Base-by-base conservation (phyloP, 73 alveolate species). In the Loxodes magnus region DNA sequence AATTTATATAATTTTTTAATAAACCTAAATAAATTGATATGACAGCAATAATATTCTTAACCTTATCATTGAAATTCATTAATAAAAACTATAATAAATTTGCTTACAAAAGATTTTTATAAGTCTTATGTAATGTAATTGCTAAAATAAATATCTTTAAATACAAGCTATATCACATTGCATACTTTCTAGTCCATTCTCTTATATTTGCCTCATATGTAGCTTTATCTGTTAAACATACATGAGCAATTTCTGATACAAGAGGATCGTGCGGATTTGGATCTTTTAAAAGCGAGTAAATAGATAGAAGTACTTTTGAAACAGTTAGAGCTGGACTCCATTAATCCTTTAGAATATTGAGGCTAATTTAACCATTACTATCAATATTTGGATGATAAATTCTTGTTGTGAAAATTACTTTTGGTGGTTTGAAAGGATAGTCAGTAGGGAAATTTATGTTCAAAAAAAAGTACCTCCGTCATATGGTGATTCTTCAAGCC, bases 281-380 rank as follows among this genome's bases (percentile, higher is more conserved):
- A 33, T 72, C 60, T 24, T 48, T 35, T 23, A 79, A 58, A 25
- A 79, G 61, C 17, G 83, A 64, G 56, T 71, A 69, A 37, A 79
- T 79, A 9, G 84, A 74, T 41, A 79, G 69, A 56, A 79, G 67
- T 43, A 79, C 73, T 51, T 74, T 68, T 62, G 66, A 52, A 9
- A 78, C 69, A 59, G 79, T 83, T 28, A 71, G 64, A 27, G 75
- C 82, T 19, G 93, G 93, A 24, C 81, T 64, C 94, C 93, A 82
- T 70, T 64, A 74, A 53, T 71, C 86, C 28, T 79, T 61, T 57
- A 82, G 59, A 5, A 82, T 78, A 57, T 79, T 90, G 39, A 75
- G 60, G 57, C 91, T 71, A 4, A 82, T 82, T 29, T 61, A 54
- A 16, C 83, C 83, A 31, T 30, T 59, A 3, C 62, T 31, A 31